Evolutionary conservation across 208 protist genomes (phyloP), one percentile per base, ranked within the genome.

Genomic region (Entamoeba histolytica): DNA sequence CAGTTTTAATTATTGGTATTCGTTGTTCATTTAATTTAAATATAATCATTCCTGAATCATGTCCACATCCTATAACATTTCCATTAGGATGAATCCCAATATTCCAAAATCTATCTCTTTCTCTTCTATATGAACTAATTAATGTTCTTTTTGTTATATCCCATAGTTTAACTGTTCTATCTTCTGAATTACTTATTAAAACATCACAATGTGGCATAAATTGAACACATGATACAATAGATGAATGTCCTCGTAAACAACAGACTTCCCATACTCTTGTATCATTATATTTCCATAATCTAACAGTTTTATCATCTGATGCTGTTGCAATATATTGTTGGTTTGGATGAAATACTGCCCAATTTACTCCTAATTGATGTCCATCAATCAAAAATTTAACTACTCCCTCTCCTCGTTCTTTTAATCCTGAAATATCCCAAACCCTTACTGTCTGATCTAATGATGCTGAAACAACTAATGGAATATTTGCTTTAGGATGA

Each of bases 281-380:
- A n/a, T 95, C 94, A 94, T 91, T 73, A 31, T 49, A 69, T 92
- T 49, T 87, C 94, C 94, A 95, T 8, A 95, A 17, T 50, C 52
- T 93, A 17, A 94, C 15, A 35, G 93, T 94, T 3, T 98, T 96
- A 95, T 99, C 99, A 95, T 99, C 98, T 47, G 97, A 96, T 44
- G 96, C 98, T 8, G 98, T 99, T 14, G 99, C 96, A 44, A 99
- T 97, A 49, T 98, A 96, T 52, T 97, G 97, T 49, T 97, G 94
- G 28, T 96, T 97, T 7, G 97, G 98, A 95, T 99, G 98, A 95
- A 99, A 99, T 44, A 96, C 95, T 14, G 98, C 98, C 97, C 98
- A 99, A 96, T 99, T 99, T 39, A 99, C 98, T 61, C 98, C 98
- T 93, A 98, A 97, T 92, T 98, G 97, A 94, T 99, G 99, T 15